phyloP scores from a whole-genome alignment of 1,284 basidiomycete genomes.

The Cutaneotrichosporon daszewskae region DNA sequence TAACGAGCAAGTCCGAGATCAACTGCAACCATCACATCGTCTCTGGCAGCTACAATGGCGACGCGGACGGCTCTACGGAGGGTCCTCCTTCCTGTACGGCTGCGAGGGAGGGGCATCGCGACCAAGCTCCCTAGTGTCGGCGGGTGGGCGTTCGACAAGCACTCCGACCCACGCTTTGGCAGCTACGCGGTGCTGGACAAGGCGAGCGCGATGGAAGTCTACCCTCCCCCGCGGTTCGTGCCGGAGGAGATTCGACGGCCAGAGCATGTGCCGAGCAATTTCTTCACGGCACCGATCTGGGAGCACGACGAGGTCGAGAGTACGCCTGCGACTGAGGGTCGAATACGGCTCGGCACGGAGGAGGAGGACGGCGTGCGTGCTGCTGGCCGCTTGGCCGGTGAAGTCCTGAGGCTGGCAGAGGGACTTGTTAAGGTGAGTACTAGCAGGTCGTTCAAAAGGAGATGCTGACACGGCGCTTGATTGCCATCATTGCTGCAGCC shows the following conservation, averaged over 20 bases:
- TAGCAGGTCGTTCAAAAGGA: background rate
- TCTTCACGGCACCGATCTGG: conserved; percentile 38
- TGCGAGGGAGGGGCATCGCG: too few relatives aligned
- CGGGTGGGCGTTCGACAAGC: conserved; percentile 8
- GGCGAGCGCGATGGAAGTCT: conserved; percentile 26
- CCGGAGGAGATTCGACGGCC: conserved; percentile 60
- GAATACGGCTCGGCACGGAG: conserved; percentile 56
- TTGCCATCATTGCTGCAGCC: too few relatives aligned
- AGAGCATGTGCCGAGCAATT: conserved; percentile 54
- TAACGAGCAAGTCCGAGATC: too few relatives aligned
- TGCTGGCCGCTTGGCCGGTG: conserved; percentile 59
- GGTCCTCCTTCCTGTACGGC: too few relatives aligned
- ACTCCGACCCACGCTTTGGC: conserved; percentile 28
- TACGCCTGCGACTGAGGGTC: conserved; percentile 26
- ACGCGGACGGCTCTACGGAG: too few relatives aligned
- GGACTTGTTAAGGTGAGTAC: conserved; percentile 56
- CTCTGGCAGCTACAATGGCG: too few relatives aligned
- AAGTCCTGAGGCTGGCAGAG: conserved; percentile 58
- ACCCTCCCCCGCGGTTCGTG: conserved; percentile 52
- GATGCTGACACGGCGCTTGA: too few relatives aligned
- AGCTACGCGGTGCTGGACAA: conserved; percentile 29
- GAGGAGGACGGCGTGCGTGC: conserved; percentile 58
- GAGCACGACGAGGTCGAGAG: conserved; percentile 50
- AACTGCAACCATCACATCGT: background rate
- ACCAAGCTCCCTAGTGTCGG: too few relatives aligned